A percentile compares a stretch with the other conserved stretches of the same genome.
Evolutionary conservation across 2,329 filamentous ascomycete species (phyloP).

Genomic region (Calonectria henricotiae): DNA sequence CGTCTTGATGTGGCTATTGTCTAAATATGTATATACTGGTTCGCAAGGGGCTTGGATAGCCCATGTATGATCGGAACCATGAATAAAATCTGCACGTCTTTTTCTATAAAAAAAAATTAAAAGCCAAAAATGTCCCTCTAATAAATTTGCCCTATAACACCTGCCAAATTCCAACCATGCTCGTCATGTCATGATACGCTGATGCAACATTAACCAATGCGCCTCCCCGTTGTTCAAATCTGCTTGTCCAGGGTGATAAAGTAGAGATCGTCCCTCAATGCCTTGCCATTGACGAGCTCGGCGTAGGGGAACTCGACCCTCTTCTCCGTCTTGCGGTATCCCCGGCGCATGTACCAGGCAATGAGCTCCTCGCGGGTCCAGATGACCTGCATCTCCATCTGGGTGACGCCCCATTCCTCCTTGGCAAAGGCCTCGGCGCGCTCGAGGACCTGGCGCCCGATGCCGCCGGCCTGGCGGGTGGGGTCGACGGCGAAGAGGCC

Average conservation of each 20-base stretch:
- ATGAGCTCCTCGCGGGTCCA: conserved; percentile 63
- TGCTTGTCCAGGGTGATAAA: conserved; percentile 63
- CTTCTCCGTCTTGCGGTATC: conserved; percentile 61
- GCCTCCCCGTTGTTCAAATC: conserved; percentile 39
- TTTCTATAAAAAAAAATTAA: neutral
- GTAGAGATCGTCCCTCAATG: conserved; percentile 62
- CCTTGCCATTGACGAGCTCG: conserved; percentile 56
- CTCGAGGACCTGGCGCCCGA: conserved; percentile 62
- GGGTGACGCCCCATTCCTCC: conserved; percentile 53
- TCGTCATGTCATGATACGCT: neutral
- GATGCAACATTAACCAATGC: neutral
- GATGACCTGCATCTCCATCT: conserved; percentile 65
- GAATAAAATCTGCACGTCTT: conserved; percentile 33
- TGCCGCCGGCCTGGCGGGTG: conserved; percentile 60
- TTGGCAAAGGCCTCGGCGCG: conserved; percentile 61
- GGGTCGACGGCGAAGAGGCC: conserved; percentile 67
- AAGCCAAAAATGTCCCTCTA: neutral
- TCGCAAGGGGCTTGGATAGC: conserved; percentile 40
- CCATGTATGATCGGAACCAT: conserved; percentile 39
- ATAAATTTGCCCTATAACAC: neutral
- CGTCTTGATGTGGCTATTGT: conserved; percentile 31
- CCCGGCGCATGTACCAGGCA: conserved; percentile 63
- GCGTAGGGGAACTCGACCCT: conserved; percentile 63
- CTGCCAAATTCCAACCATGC: neutral
- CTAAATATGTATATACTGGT: conserved; percentile 49